Percentiles rank a stretch among this genome's conserved stretches.
These are phyloP conservation scores for Trichophyton verrucosum DNA, from an alignment of 2,329 filamentous ascomycete species.

Conservation along the genomic window DNA sequence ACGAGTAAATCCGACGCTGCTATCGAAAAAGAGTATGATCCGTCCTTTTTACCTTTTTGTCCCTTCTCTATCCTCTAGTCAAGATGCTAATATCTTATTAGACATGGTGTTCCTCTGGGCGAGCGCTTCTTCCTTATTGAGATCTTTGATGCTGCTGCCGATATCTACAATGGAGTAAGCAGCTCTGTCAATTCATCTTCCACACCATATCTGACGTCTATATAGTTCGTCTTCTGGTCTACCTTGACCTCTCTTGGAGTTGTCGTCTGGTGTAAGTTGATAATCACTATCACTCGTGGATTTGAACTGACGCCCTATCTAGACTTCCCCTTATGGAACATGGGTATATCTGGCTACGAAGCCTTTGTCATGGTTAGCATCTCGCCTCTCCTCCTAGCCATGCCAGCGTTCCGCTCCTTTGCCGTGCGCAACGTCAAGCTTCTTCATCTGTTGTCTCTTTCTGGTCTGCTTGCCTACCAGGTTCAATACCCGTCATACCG, in stretches of 20 bases:
- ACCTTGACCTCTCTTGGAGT: slow-evolving; percentile 81
- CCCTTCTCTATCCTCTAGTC: not conserved
- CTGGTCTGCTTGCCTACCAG: slow-evolving; percentile 67
- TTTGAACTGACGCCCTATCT: slow-evolving; percentile 15
- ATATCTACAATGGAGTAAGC: slow-evolving; percentile 81
- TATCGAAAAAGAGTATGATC: slow-evolving; percentile 61
- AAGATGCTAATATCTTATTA: not conserved
- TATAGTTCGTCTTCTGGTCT: slow-evolving; percentile 86
- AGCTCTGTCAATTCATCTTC: not conserved
- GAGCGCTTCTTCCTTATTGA: slow-evolving; percentile 60
- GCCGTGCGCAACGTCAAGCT: slow-evolving; percentile 56
- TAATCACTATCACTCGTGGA: not conserved
- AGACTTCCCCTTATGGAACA: slow-evolving; percentile 97
- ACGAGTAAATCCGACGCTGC: slow-evolving; percentile 39
- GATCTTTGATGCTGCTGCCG: slow-evolving; percentile 67
- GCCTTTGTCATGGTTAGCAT: slow-evolving; percentile 72
- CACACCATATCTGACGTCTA: slow-evolving; percentile 17
- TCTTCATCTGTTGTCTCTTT: slow-evolving; percentile 64
- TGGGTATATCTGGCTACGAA: slow-evolving; percentile 97
- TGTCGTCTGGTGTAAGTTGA: slow-evolving; percentile 74
- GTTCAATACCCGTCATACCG: slow-evolving; percentile 60
- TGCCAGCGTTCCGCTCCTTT: slow-evolving; percentile 54
- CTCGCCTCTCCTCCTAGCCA: slow-evolving; percentile 66
- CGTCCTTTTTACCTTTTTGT: slow-evolving; percentile 18
- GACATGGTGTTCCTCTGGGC: slow-evolving; percentile 43